A percentile compares a stretch with the other conserved stretches of the same genome.
phyloP scores from a whole-genome alignment of 495 filamentous ascomycete species.

The Trichoderma erinaceum region DNA sequence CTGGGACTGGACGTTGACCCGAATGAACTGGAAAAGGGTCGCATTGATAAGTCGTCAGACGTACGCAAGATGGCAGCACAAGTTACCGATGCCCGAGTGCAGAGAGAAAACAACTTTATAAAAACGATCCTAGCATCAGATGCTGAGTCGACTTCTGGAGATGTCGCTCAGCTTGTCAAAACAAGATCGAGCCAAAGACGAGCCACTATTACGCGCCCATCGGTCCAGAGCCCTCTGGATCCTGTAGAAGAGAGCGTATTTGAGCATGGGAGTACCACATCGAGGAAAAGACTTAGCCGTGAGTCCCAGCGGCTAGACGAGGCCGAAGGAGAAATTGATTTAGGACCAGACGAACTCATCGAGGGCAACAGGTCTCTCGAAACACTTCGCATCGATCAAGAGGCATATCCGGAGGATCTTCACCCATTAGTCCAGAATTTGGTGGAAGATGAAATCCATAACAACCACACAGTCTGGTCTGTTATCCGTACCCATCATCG shows the following conservation, averaged over 20 bases:
- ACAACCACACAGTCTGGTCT: conserved; percentile 49
- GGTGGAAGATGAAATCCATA: conserved; percentile 41
- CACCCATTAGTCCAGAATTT: conserved; percentile 16
- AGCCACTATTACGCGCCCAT: neutral
- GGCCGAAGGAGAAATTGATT: conserved; percentile 4
- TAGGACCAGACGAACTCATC: conserved; percentile 13
- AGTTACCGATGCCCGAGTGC: neutral
- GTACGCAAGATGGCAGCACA: conserved; percentile 5
- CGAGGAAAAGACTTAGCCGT: neutral
- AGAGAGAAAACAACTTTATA: conserved; percentile 6
- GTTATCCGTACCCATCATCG: conserved; percentile 46
- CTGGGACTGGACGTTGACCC: conserved; percentile 18
- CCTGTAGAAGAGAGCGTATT: neutral
- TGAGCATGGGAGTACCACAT: neutral
- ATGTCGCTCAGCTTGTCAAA: conserved; percentile 5
- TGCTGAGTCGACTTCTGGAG: neutral
- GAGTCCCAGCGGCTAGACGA: conserved; percentile 3
- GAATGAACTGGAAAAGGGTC: conserved; percentile 14
- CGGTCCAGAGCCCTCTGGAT: neutral
- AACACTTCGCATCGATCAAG: conserved; percentile 16
- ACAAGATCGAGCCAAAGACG: conserved; percentile 17
- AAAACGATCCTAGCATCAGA: neutral
- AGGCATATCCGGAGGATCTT: conserved; percentile 18
- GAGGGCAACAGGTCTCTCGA: conserved; percentile 14
- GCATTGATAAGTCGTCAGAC: neutral